These are phyloP conservation scores for Sporisorium iseilematis-ciliati DNA, from an alignment of 1,284 basidiomycete species.

Conservation along the genomic window DNA sequence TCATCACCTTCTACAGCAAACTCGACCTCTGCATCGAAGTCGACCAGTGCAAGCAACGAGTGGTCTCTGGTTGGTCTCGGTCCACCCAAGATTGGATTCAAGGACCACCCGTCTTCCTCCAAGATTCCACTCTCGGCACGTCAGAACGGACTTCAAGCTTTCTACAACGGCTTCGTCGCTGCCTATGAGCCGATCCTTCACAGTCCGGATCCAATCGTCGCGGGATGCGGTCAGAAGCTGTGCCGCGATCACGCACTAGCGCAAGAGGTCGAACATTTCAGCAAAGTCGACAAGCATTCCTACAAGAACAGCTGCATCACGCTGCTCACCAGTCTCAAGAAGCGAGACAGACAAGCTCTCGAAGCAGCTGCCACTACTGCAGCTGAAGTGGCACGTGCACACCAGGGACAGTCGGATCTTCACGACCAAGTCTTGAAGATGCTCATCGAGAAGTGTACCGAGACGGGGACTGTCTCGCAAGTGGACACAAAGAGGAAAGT, in stretches of 20 bases:
- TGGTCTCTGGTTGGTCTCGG: conserved; percentile 44
- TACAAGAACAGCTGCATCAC: conserved; percentile 59
- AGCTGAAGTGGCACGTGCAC: conserved; percentile 10
- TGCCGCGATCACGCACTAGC: conserved; percentile 42
- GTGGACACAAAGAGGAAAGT: conserved; percentile 52
- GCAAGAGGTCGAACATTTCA: conserved; percentile 52
- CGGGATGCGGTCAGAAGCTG: conserved; percentile 34
- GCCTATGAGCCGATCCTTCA: conserved; percentile 52
- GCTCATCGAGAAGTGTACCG: conserved; percentile 41
- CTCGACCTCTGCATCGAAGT: conserved; percentile 5
- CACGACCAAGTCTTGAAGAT: conserved; percentile 14
- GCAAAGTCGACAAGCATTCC: conserved; percentile 31
- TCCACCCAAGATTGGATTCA: conserved; percentile 45
- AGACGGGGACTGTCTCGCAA: conserved; percentile 51
- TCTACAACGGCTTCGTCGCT: conserved; percentile 40
- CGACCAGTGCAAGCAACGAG: conserved; percentile 18
- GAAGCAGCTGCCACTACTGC: conserved; percentile 24
- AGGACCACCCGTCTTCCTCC: conserved; percentile 45
- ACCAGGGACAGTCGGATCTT: conserved; percentile 11
- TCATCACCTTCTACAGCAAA: conserved; percentile 7
- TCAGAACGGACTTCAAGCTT: conserved; percentile 51
- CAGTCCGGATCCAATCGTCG: conserved; percentile 35
- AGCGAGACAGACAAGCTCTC: conserved; percentile 41
- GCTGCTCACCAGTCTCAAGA: conserved; percentile 53
- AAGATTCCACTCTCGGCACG: conserved; percentile 48